Base-by-base conservation (phyloP, 768 basidiomycete species). In the Xerocomus brunneocitrinus region DNA sequence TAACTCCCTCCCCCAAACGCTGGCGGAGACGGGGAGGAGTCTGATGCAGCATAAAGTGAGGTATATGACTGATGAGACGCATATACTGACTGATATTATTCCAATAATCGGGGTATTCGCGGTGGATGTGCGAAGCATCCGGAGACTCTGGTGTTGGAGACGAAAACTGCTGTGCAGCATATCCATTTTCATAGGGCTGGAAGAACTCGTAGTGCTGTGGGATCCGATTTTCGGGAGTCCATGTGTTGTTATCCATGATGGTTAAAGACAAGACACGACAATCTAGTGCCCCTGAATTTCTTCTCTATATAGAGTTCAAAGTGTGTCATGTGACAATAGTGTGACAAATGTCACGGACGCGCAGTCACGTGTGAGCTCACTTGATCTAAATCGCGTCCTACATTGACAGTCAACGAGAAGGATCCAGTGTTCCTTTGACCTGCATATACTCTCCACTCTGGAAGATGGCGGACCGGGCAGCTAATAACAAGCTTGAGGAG, bases 401-500 rank as follows among this genome's bases (percentile, higher is more conserved):
- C 13, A 27, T 9, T 44, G n/a, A 30, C 46, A 8, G 32, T 34
- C 47, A 34, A 47, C 41, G 30, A 13, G 22, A 41, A 47, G 45
- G 36, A 45, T 45, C 40, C 35, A 25, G 32, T 19, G 7, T 46
- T 44, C 41, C 36, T 54, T 54, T 19, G 49, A 47, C 47, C 39
- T 49, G 49, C 42, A 57, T 47, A 67, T 52, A 63, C 41, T 40
- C 35, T 6, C 38, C 39, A 9, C 43, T 45, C 19, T 27, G 27
- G 43, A 49, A 41, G 32, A 70, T 68, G 61, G 54, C 67, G 46
- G 67, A 68, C 27, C 70, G 67, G 52, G 71, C 78, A 57, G 76
- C 55, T 64, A 75, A 43, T 69, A 79, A 45, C 73, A 76, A 82
- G 62, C 73, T 87, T 24, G 83, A 89, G 60, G 87, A 90, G 66